Evolutionary conservation across 176 grass and related monocot species (phyloP).

Genomic region (Eleusine indica): DNA sequence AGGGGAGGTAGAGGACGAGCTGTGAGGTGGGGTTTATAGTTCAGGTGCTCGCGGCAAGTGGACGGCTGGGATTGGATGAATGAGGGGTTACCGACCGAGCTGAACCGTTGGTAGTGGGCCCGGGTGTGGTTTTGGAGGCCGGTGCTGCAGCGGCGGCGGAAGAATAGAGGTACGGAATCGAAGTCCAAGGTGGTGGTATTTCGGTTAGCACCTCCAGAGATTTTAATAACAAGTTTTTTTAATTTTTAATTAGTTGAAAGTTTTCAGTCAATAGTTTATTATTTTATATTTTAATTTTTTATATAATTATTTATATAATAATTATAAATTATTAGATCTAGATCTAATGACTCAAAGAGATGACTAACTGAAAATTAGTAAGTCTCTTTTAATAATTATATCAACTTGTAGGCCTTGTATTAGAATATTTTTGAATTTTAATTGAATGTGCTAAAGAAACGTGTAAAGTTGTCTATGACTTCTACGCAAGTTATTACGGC

Average conservation of each 20-base stretch:
- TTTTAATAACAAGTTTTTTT: background rate
- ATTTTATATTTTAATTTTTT: too few species aligned
- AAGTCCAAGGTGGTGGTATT: background rate
- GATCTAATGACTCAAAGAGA: too few species aligned
- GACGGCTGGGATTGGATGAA: background rate
- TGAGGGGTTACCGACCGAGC: background rate
- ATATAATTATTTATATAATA: too few species aligned
- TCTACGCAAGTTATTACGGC: too few species aligned
- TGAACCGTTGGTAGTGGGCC: background rate
- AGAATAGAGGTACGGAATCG: background rate
- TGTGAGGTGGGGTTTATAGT: slow-evolving; percentile 5
- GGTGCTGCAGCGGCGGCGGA: background rate
- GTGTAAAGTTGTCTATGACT: too few species aligned
- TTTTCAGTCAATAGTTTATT: too few species aligned
- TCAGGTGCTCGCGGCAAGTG: background rate
- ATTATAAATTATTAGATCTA: too few species aligned
- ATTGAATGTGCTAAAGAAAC: too few species aligned
- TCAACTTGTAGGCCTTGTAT: too few species aligned
- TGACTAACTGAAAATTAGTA: too few species aligned
- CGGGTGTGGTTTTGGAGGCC: background rate
- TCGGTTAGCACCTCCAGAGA: background rate
- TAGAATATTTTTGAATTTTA: too few species aligned
- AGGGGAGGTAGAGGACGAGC: background rate
- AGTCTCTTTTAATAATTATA: background rate
- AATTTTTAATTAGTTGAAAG: too few species aligned